These are phyloP conservation scores for Globisporangium cylindrosporum DNA, from an alignment of 352 stramenopile genomes.

Conservation along the genomic window DNA sequence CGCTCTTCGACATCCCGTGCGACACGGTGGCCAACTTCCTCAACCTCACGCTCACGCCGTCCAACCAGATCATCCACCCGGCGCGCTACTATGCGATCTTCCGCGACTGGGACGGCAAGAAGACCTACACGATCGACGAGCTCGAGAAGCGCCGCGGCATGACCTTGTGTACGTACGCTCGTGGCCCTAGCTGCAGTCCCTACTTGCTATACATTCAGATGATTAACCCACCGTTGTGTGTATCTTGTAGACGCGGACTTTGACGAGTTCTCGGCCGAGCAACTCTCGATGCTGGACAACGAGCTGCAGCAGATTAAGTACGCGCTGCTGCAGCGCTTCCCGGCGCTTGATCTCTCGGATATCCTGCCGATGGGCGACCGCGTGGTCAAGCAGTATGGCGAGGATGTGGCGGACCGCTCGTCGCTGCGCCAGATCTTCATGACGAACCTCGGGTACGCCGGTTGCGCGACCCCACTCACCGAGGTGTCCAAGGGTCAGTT, in stretches of 20 bases:
- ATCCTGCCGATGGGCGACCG: slow-evolving; percentile 89
- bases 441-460: slow-evolving; percentile 89
- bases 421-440: slow-evolving; percentile 90
- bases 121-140: slow-evolving; percentile 81
- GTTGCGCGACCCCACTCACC: slow-evolving; percentile 85
- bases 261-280: slow-evolving; percentile 91
- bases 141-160: slow-evolving; percentile 85
- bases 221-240: background rate
- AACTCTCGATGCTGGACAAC: slow-evolving; percentile 91
- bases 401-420: slow-evolving; percentile 86
- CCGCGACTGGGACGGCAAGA: slow-evolving; percentile 89
- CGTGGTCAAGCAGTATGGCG: slow-evolving; percentile 91
- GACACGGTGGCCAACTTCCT: slow-evolving; percentile 91
- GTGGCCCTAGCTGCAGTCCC: background rate
- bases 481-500: slow-evolving; percentile 75
- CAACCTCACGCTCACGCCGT: slow-evolving; percentile 91
- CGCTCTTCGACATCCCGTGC: slow-evolving; percentile 91
- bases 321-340: slow-evolving; percentile 87
- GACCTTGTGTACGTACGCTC: slow-evolving; percentile 73
- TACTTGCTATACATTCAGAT: background rate
- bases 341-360: slow-evolving; percentile 88
- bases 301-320: slow-evolving; percentile 92
- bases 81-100: slow-evolving; percentile 93
- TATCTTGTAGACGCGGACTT: slow-evolving; percentile 81
- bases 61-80: slow-evolving; percentile 93